Base-by-base conservation (phyloP, 495 filamentous ascomycete species). In the Penicillium paradoxum region DNA sequence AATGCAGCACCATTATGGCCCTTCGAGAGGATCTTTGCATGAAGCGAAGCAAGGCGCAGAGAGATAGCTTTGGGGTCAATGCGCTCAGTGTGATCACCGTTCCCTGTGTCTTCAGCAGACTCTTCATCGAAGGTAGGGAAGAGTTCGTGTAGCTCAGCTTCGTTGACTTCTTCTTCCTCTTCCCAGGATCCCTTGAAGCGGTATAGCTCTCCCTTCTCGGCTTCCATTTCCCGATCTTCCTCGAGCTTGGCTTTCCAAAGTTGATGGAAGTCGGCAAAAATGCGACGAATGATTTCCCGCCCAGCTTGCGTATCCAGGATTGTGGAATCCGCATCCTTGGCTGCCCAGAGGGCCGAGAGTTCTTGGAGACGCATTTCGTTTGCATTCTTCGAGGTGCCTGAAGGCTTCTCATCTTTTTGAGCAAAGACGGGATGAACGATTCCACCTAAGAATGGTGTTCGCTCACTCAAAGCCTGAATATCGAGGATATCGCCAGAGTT, bases 171-270 rank as follows among this genome's bases (percentile, higher is more conserved):
- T 48, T 91, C 85, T 53, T 82, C 79, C 33, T 90, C 88, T 40
- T 86, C 84, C 45, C 81, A 73, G 6, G 79, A 83, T 15, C 91
- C 92, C 56, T 80, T 80, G 68, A 90, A 96, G 11, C 82, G 84
- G 67, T 92, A 99, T 19, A 92, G 62, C 42, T 89, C 87, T 13
- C 75, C 79, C 56, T 87, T 88, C 18, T 79, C 74, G 10, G 87
- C 82, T 50, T 83, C 82, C 48, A 85, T 77, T 60, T 84, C 81
- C 62, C 88, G 84, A 55, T 95, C 90, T 24, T 83, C 75, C 30
- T 80, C 77, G 13, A 95, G 78, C 60, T 85, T 82, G 32, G 75
- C 71, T 59, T 82, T 87, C 91, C 91, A 99, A 21, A 88, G 71
- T 39, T 78, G 68, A 61, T 92, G 93, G 67, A 92, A 83, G 7